These are phyloP conservation scores for Corallochytrium limacisporum DNA, from an alignment of 78 protist species.

Conservation along the genomic window DNA sequence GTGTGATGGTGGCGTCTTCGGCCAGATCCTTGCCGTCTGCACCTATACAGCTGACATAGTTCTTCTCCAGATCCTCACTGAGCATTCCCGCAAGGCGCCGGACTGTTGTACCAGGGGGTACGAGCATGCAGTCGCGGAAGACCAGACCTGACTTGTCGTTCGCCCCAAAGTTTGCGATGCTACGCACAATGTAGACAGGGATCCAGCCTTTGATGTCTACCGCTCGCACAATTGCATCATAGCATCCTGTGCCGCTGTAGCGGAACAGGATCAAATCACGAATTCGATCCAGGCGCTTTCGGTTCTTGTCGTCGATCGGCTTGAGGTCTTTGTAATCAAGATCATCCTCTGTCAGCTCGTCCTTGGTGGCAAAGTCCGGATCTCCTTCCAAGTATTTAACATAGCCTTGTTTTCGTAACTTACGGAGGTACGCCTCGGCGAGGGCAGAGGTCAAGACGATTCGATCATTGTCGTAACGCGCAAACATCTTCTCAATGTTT, in stretches of 20 bases:
- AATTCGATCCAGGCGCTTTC: background rate
- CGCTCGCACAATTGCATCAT: constrained; percentile 28
- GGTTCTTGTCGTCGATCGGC: background rate
- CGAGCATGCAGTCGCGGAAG: constrained; percentile 35
- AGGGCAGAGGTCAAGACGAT: constrained; percentile 14
- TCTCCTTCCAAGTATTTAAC: constrained; percentile 22
- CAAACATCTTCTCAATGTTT: constrained; percentile 13
- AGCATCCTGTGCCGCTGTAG: constrained; percentile 34
- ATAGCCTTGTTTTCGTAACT: constrained; percentile 16
- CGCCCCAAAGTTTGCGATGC: background rate
- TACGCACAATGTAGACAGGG: constrained; percentile 31
- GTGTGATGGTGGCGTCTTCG: too few species aligned
- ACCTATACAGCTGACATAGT: too few species aligned
- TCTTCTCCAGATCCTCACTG: constrained; percentile 39
- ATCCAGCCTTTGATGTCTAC: constrained; percentile 26
- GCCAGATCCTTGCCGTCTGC: too few species aligned
- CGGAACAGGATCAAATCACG: background rate
- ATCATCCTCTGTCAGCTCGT: background rate
- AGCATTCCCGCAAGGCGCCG: background rate
- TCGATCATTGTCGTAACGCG: background rate
- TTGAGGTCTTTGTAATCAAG: background rate
- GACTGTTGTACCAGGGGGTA: constrained; percentile 39
- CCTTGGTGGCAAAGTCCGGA: constrained; percentile 18
- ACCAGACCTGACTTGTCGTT: constrained; percentile 12
- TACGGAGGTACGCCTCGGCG: constrained; percentile 29